Conservation (phyloP, 2,329 filamentous ascomycete genomes). For the Diaporthe longicolla region DNA sequence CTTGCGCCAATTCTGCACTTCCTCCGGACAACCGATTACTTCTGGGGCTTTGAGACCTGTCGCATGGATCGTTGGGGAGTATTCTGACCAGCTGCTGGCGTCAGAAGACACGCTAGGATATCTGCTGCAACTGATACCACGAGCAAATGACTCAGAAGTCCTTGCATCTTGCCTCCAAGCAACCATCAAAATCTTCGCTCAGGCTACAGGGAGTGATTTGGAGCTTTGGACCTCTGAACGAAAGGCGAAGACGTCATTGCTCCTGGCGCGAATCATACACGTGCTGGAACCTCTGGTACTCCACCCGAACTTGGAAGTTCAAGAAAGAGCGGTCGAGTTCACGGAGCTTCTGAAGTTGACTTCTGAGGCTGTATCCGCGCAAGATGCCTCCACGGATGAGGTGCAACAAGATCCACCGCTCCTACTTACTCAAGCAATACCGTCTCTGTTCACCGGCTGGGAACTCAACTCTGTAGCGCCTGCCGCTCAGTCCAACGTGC, state of each 20-base stretch:
- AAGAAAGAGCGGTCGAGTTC: constrained; percentile 94
- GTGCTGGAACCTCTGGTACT: constrained; percentile 83
- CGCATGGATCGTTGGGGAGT: constrained; percentile 92
- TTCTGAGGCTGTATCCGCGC: constrained; percentile 81
- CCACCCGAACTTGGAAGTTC: constrained; percentile 92
- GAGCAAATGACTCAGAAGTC: constrained; percentile 72
- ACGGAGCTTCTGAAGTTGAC: constrained; percentile 90
- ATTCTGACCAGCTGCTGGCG: constrained; percentile 77
- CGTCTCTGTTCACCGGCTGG: constrained; percentile 86
- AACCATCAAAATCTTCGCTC: constrained; percentile 85
- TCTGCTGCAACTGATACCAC: constrained; percentile 76
- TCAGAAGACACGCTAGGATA: constrained; percentile 81
- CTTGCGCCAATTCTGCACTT: constrained; percentile 68
- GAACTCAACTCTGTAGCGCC: constrained; percentile 92
- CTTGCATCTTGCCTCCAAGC: constrained; percentile 88
- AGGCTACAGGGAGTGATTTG: constrained; percentile 75
- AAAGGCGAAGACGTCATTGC: constrained; percentile 80
- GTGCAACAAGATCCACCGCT: constrained; percentile 79
- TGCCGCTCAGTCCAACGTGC: constrained; percentile 88
- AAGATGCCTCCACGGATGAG: constrained; percentile 69
- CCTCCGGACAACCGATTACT: constrained; percentile 69
- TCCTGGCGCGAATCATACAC: constrained; percentile 86
- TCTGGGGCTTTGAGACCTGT: constrained; percentile 80
- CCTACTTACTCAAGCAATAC: constrained; percentile 90
- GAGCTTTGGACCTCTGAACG: constrained; percentile 79